These are phyloP conservation scores for Verticillium zaregamsianum DNA, from an alignment of 2,329 filamentous ascomycete species.

Conservation along the genomic window DNA sequence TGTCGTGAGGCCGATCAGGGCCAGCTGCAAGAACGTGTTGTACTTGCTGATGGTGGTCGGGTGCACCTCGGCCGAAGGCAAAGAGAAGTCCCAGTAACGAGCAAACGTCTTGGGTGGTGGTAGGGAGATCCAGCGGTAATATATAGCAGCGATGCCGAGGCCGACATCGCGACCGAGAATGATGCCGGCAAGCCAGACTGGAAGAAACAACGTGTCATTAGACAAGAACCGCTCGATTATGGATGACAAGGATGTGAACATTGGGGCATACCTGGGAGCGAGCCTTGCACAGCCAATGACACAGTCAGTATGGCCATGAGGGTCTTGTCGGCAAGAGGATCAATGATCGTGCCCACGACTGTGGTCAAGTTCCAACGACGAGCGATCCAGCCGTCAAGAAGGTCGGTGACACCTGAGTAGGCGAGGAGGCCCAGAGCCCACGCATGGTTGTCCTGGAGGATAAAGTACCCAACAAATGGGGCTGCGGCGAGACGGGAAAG, in stretches of 20 bases:
- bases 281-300: slow-evolving; percentile 77
- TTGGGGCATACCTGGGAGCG: slow-evolving; percentile 63
- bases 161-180: slow-evolving; percentile 87
- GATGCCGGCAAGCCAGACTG: slow-evolving; percentile 82
- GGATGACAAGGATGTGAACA: neutral
- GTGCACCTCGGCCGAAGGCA: slow-evolving; percentile 80
- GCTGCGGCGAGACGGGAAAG: slow-evolving; percentile 79
- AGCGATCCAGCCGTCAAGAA: slow-evolving; percentile 92
- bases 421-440: slow-evolving; percentile 82
- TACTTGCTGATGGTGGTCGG: slow-evolving; percentile 83
- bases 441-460: slow-evolving; percentile 76
- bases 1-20: slow-evolving; percentile 80
- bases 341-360: slow-evolving; percentile 90
- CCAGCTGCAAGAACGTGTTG: slow-evolving; percentile 89
- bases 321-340: slow-evolving; percentile 94
- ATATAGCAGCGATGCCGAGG: slow-evolving; percentile 80
- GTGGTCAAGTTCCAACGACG: slow-evolving; percentile 83
- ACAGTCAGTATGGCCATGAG: slow-evolving; percentile 93
- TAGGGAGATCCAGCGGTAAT: slow-evolving; percentile 92
- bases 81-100: slow-evolving; percentile 95
- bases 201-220: neutral
- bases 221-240: neutral
- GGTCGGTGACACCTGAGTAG: slow-evolving; percentile 87
- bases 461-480: slow-evolving; percentile 81
- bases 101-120: slow-evolving; percentile 89